phyloP scores from a whole-genome alignment of 2,329 filamentous ascomycete genomes.

The Cladosporium sp. region DNA sequence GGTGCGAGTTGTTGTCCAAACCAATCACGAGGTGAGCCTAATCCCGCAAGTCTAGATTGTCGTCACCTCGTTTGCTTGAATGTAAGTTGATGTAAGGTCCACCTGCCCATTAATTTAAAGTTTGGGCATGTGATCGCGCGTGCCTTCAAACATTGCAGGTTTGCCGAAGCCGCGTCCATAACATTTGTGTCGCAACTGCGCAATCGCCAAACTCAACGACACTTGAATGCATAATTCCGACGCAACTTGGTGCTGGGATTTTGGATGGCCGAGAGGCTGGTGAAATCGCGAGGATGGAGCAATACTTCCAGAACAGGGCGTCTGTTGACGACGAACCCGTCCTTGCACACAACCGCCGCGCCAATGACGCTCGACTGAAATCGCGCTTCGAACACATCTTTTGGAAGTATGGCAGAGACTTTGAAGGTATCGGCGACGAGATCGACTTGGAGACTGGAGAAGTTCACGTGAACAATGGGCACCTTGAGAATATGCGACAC shows the following conservation, averaged over 20 bases:
- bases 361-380: conserved; percentile 69
- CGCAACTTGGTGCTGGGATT: background rate
- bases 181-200: too few species aligned
- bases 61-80: too few species aligned
- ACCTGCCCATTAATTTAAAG: background rate
- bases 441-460: conserved; percentile 79
- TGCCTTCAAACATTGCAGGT: too few species aligned
- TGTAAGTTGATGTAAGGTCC: too few species aligned
- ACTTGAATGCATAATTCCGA: too few species aligned
- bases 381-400: conserved; percentile 86
- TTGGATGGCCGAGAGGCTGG: background rate
- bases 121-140: background rate
- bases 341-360: conserved; percentile 30
- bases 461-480: conserved; percentile 88
- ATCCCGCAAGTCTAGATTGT: too few species aligned
- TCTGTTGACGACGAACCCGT: conserved; percentile 13
- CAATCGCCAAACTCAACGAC: too few species aligned
- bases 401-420: conserved; percentile 80
- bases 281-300: conserved; percentile 8
- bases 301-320: conserved; percentile 13
- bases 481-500: conserved; percentile 62
- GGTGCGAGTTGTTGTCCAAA: too few species aligned
- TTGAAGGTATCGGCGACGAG: conserved; percentile 79
- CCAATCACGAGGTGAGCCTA: too few species aligned
- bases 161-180: background rate